These are phyloP conservation scores for Pelagomonas calceolata DNA, from an alignment of 108 stramenopile genomes.

Conservation along the genomic window DNA sequence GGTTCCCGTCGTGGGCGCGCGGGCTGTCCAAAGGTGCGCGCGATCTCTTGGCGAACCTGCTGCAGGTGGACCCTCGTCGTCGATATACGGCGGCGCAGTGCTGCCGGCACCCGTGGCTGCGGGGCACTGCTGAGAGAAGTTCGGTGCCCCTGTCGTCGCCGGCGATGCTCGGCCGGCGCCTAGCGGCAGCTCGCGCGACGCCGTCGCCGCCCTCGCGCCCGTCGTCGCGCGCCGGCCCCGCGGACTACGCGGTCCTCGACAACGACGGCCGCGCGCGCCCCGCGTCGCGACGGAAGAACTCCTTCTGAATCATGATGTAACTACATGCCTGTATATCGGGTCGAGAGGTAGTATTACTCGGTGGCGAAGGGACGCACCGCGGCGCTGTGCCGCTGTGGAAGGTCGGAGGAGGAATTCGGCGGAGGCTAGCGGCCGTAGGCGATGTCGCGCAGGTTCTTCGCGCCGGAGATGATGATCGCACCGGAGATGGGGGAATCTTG, in stretches of 20 bases:
- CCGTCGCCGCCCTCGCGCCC: too few species aligned
- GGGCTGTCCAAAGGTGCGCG: slow-evolving; percentile 77
- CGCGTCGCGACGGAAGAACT: neutral
- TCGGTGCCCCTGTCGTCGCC: neutral
- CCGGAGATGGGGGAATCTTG: too few species aligned
- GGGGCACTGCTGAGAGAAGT: neutral
- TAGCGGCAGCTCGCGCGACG: neutral
- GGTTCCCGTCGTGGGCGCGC: slow-evolving; percentile 87
- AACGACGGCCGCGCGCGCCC: too few species aligned
- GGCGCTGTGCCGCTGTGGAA: too few species aligned
- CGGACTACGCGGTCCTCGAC: neutral
- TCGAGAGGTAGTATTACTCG: too few species aligned
- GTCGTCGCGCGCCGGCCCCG: neutral
- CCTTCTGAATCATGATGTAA: too few species aligned
- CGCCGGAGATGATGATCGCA: too few species aligned
- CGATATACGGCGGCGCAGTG: slow-evolving; percentile 88
- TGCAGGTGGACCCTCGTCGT: slow-evolving; percentile 66
- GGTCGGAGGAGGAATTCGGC: too few species aligned
- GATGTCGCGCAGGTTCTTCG: too few species aligned
- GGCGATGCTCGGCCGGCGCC: neutral
- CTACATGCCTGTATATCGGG: too few species aligned
- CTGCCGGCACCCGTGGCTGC: slow-evolving; percentile 87
- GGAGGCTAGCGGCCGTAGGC: too few species aligned
- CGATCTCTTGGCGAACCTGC: slow-evolving; percentile 72
- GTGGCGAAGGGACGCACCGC: too few species aligned